Evolutionary conservation across 2,329 filamentous ascomycete species (phyloP).

Genomic region (Remersonia thermophila): DNA sequence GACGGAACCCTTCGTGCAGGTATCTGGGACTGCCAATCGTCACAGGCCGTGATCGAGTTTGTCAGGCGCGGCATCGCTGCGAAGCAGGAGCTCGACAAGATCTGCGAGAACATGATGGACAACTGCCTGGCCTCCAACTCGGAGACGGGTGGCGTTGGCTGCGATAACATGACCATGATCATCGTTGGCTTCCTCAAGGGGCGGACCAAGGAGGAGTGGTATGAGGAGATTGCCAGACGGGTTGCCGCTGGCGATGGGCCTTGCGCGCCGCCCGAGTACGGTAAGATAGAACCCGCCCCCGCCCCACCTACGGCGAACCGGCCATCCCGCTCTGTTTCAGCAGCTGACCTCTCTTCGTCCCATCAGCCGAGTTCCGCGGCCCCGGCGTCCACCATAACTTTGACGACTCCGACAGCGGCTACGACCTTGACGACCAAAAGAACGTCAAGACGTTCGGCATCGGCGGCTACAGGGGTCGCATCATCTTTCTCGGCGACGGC

Average conservation of each 20-base stretch:
- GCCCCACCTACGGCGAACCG: background rate
- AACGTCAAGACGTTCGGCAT: constrained; percentile 50
- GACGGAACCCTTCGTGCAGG: constrained; percentile 38
- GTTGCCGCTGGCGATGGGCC: constrained; percentile 95
- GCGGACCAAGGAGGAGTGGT: constrained; percentile 95
- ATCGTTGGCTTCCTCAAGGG: constrained; percentile 82
- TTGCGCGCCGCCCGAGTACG: constrained; percentile 97
- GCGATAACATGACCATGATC: constrained; percentile 99
- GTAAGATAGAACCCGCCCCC: constrained; percentile 54
- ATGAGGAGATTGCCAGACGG: constrained; percentile 84
- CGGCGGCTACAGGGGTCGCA: constrained; percentile 65
- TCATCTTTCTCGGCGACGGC: constrained; percentile 91
- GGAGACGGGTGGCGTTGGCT: constrained; percentile 93
- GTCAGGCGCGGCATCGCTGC: constrained; percentile 91
- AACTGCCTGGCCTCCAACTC: constrained; percentile 97
- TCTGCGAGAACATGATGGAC: constrained; percentile 99
- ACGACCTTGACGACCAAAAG: constrained; percentile 61
- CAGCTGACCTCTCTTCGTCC: constrained; percentile 7
- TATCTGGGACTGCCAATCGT: constrained; percentile 99
- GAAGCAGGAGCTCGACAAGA: constrained; percentile 86
- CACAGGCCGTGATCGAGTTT: constrained; percentile 93
- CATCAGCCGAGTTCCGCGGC: constrained; percentile 69
- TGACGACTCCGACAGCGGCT: constrained; percentile 66
- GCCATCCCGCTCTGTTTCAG: background rate
- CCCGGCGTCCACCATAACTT: constrained; percentile 73